Evolutionary conservation across 352 stramenopile species (phyloP), one percentile per base, ranked within the genome.

Genomic region (Phytophthora europaea): DNA sequence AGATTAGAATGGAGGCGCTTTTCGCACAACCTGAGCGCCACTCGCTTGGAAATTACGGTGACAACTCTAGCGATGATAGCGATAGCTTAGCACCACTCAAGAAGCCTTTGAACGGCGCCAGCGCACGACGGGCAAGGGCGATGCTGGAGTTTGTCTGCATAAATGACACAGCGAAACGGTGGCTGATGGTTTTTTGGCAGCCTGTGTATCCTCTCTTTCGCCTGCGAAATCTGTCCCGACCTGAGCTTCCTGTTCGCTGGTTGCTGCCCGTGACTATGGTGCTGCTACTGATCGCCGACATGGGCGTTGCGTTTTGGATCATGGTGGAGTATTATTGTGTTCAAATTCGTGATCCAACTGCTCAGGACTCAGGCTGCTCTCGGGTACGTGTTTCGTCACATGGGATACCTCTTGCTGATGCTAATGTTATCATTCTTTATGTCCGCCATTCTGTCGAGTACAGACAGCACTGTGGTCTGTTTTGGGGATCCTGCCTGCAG

Each of bases 301-400:
- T 87, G 62, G 78, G 83, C 15, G 71, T 90, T 58, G 78, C 81
- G 12, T 92, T 95, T 65, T 94, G 83, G 84, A 84, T 94, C 43
- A 62, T 94, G 40, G 87, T 95, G 65, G 85, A 96, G 73, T 96
- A 89, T 56, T 95, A 92, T 73, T 96, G 90, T 73, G 80, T 96
- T 57, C 90, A 96, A 93, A 82, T 96, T 45, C 79, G 88, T 8
- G 87, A 95, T 52, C 90, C 90, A 15, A 95, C 85, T 20, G 60
- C 78, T 20, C 62, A 87, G 51, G 83, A 95, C 66, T 86, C 85
- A 10, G 90, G 88, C 4, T 96, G 88, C 52, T 94, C 90, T 7
- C 81, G 86, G 57, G 90, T 96, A 79, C 43, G 86, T 84, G 1
- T 9, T 47, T 68, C 10, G 47, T 34, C 26, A 7, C 7, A 26